Percentiles rank a stretch among this genome's conserved stretches.
Evolutionary conservation across 805 yeast genomes (phyloP).

Genomic region (Saturnispora mendoncae): DNA sequence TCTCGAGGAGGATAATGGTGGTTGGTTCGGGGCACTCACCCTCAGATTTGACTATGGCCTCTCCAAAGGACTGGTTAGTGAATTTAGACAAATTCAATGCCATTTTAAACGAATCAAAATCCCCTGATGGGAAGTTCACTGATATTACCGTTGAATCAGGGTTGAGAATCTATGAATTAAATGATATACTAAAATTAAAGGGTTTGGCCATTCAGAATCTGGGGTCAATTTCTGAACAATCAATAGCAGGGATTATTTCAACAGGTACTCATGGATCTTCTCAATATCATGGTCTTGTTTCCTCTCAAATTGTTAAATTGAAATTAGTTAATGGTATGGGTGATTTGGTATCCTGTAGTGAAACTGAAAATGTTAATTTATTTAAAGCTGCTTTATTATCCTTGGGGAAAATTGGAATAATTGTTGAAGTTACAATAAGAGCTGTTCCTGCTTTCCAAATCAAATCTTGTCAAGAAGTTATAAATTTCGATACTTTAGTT

Average conservation of each 20-base stretch:
- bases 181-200: slow-evolving; percentile 49
- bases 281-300: slow-evolving; percentile 82
- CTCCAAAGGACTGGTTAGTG: slow-evolving; percentile 66
- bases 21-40: slow-evolving; percentile 97
- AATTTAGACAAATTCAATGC: slow-evolving; percentile 67
- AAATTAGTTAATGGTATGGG: slow-evolving; percentile 73
- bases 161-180: slow-evolving; percentile 64
- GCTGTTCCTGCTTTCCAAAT: slow-evolving; percentile 78
- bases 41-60: slow-evolving; percentile 77
- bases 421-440: slow-evolving; percentile 77
- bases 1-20: slow-evolving; percentile 60
- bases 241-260: slow-evolving; percentile 89
- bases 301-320: slow-evolving; percentile 77
- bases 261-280: slow-evolving; percentile 97
- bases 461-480: slow-evolving; percentile 72
- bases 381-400: slow-evolving; percentile 81
- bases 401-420: slow-evolving; percentile 85
- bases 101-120: slow-evolving; percentile 38
- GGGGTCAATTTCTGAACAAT: slow-evolving; percentile 91
- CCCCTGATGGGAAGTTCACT: slow-evolving; percentile 56
- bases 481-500: slow-evolving; percentile 65
- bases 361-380: slow-evolving; percentile 50
- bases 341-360: slow-evolving; percentile 56
- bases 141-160: slow-evolving; percentile 97
- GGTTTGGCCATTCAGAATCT: slow-evolving; percentile 81